A percentile compares a stretch with the other conserved stretches of the same genome.
These are phyloP conservation scores for Cladosporium sp. DNA, from an alignment of 2,329 filamentous ascomycete genomes.

Conservation along the genomic window DNA sequence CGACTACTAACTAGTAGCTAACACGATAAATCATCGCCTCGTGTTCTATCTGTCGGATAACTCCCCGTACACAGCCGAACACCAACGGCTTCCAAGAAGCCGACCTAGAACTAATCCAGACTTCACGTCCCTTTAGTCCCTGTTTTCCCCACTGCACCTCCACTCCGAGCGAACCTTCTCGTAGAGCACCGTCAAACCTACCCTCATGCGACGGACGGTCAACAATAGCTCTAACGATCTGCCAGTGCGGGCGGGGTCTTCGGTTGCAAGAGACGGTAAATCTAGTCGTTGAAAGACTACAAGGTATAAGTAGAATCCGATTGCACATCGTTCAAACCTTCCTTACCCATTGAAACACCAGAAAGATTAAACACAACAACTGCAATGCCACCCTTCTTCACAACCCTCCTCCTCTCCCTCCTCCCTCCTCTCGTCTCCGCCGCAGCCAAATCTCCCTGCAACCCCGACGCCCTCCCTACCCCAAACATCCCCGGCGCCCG, in stretches of 20 bases:
- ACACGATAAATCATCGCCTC: not conserved
- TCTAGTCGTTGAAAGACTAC: not conserved
- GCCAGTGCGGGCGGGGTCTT: not conserved
- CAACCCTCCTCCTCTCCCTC: not conserved
- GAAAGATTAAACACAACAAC: not conserved
- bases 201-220: not conserved
- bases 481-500: constrained; percentile 1
- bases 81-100: no score
- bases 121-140: not conserved
- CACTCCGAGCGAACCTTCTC: not conserved
- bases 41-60: not conserved
- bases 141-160: not conserved
- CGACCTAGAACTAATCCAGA: no score
- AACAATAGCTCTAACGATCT: not conserved
- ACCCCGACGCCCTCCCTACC: not conserved
- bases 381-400: not conserved
- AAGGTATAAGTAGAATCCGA: not conserved
- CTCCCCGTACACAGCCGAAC: not conserved
- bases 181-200: not conserved
- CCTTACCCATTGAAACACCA: not conserved
- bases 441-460: not conserved
- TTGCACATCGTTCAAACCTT: not conserved
- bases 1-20: no score
- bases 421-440: not conserved
- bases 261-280: not conserved